A percentile compares a stretch with the other conserved stretches of the same genome.
Evolutionary conservation across 257 asterid species (phyloP).

Genomic region (Nicotiana attenuata): DNA sequence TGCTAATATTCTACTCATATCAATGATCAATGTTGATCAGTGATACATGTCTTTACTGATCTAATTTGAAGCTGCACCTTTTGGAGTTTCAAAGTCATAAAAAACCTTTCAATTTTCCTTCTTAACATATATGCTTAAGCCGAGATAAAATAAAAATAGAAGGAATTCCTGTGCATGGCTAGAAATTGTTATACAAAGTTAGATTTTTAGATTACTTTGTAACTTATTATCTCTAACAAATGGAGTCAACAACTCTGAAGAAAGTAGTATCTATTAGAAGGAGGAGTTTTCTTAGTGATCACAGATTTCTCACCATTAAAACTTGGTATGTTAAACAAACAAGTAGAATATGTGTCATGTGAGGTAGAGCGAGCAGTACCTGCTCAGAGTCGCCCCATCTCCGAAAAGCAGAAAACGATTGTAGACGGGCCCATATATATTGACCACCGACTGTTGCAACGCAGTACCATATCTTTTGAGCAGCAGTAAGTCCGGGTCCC

Average conservation of each 20-base stretch:
- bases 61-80: not conserved
- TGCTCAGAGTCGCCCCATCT: conserved; percentile 98
- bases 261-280: not conserved
- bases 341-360: not conserved
- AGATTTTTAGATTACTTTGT: not conserved
- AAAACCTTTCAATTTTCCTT: not conserved
- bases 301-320: not conserved
- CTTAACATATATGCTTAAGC: not conserved
- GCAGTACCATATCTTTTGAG: conserved; percentile 92
- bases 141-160: not conserved
- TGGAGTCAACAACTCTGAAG: not conserved
- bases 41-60: not conserved
- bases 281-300: not conserved
- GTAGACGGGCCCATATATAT: conserved; percentile 84
- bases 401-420: conserved; percentile 88
- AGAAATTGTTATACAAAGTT: not conserved
- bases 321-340: not conserved
- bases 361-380: conserved; percentile 29
- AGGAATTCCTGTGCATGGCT: not conserved
- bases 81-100: not conserved
- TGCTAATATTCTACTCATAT: not conserved
- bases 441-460: conserved; percentile 94
- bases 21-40: not conserved
- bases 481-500: conserved; percentile 54
- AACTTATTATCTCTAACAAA: not conserved